Evolutionary conservation across 345 rosid genomes (phyloP), one percentile per base, ranked within the genome.

Genomic region (Corchorus olitorius): DNA sequence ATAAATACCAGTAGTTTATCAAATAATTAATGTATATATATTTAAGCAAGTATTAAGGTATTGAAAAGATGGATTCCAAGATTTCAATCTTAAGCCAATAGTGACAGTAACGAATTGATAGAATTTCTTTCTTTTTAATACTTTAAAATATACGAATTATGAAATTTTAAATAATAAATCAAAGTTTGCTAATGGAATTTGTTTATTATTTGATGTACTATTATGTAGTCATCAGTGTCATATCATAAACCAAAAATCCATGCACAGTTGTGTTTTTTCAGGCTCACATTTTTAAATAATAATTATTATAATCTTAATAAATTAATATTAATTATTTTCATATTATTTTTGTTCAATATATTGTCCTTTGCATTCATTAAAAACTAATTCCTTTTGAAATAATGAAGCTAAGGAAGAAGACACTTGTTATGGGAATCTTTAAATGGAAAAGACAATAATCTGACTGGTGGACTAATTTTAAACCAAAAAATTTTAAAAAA

Each of bases 151-250:
- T 11, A 20, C 27, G 1, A 27, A 27, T 14, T 56, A 53, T 39
- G 61, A 15, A 56, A 56, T 11, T 8, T 72, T 19, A 15, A 20
- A 61, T n/a, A n/a, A 61, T 27, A 41, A 43, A 49, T 59, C 10
- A 37, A 37, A 69, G 34, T 48, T 33, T 54, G 80, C 6, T 45
- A 45, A 62, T 33, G 11, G 56, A n/a, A 10, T 75, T 70, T 49
- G 73, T 22, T 27, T 64, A 27, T 59, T 5, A n/a, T 27, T 46
- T 20, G 16, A 33, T 22, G 2, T 17, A 65, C 34, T 77, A 45
- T 75, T 79, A 54, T 48, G 65, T 60, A 61, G 69, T 76, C 79
- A 77, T 48, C 41, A 86, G 84, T 86, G 83, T 86, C 85, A 73
- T 76, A 56, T 86, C 85, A 72, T 74, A 27, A 27, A 71, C 67